These are phyloP conservation scores for Metarhizium anisopliae DNA, from an alignment of 2,329 filamentous ascomycete genomes.

Conservation along the genomic window DNA sequence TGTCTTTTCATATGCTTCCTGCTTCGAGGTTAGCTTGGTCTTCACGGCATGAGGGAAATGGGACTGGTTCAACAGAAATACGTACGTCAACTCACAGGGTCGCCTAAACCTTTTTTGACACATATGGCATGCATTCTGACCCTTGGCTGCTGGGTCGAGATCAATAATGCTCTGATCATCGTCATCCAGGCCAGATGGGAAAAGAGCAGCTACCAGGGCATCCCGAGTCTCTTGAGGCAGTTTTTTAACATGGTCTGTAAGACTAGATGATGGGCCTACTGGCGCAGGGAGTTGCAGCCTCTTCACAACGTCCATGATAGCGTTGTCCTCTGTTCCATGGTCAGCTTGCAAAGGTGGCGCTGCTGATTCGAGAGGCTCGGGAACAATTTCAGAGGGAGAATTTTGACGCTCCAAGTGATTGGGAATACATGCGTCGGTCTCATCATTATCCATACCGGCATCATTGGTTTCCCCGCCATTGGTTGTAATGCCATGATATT, in stretches of 20 bases:
- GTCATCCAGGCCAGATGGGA: neutral
- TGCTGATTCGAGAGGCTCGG: neutral
- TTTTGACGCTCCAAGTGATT: neutral
- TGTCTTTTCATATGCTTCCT: slow-evolving; percentile 85
- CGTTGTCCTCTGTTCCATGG: neutral
- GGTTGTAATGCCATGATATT: neutral
- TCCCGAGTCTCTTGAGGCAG: neutral
- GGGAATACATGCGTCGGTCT: neutral
- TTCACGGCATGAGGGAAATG: neutral
- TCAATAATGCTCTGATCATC: slow-evolving; percentile 6
- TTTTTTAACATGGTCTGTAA: neutral
- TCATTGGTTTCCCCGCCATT: neutral
- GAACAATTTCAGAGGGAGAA: neutral
- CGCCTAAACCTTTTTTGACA: slow-evolving; percentile 34
- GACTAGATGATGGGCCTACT: neutral
- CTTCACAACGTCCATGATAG: neutral
- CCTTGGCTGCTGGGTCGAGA: neutral
- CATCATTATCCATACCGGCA: neutral
- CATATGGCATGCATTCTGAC: neutral
- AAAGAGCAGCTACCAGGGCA: neutral
- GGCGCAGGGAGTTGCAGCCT: neutral
- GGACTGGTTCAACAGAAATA: neutral
- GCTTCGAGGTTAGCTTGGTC: neutral
- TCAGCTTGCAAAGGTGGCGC: neutral
- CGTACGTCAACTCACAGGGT: slow-evolving; percentile 48